Conservation (phyloP, 805 yeast genomes). For the Ascoidea tarda region DNA sequence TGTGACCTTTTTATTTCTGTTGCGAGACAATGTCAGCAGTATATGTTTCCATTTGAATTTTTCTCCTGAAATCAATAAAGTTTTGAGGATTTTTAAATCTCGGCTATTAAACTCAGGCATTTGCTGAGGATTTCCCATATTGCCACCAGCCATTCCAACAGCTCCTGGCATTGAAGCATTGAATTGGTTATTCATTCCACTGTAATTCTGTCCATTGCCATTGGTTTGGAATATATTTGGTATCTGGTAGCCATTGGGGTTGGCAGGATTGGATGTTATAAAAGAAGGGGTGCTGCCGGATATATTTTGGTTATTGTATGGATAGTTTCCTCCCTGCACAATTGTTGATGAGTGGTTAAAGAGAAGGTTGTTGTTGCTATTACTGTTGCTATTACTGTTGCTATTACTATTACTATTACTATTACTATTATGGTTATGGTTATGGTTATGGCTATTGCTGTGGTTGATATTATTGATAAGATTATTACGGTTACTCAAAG, state of each 20-base stretch:
- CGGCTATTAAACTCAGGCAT: slow-evolving; percentile 1
- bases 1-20: slow-evolving; percentile 1
- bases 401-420: too few species aligned
- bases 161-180: background rate
- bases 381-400: too few species aligned
- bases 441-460: background rate
- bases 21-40: background rate
- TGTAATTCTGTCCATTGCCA: too few species aligned
- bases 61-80: slow-evolving; percentile 1
- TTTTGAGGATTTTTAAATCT: slow-evolving; percentile 1
- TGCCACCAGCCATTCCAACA: background rate
- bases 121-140: background rate
- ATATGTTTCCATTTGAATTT: slow-evolving; percentile 4
- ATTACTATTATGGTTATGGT: background rate
- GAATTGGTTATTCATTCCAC: background rate
- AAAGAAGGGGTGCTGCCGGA: background rate
- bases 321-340: background rate
- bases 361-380: background rate
- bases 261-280: background rate
- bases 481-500: background rate
- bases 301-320: background rate
- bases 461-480: too few species aligned
- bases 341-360: background rate
- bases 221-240: background rate
- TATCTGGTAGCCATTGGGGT: background rate